phyloP scores from a whole-genome alignment of 768 basidiomycete genomes.

The Scleroderma citrinum region DNA sequence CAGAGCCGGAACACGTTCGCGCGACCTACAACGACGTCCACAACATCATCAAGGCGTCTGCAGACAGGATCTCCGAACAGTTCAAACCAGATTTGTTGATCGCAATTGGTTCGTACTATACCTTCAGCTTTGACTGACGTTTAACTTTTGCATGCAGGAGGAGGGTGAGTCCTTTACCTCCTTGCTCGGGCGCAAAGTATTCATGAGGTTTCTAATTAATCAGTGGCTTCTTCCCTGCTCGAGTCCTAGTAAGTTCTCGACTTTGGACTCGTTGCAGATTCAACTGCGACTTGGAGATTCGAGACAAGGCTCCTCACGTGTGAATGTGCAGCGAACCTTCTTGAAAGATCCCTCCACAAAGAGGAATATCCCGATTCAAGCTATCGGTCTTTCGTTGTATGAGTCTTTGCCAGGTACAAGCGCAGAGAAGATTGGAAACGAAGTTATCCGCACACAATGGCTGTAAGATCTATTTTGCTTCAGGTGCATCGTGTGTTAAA shows the following conservation, averaged over 20 bases:
- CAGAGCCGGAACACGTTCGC: slow-evolving; percentile 52
- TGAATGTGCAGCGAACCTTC: slow-evolving; percentile 64
- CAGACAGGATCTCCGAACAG: slow-evolving; percentile 59
- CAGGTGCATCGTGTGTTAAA: slow-evolving; percentile 1
- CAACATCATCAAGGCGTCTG: slow-evolving; percentile 69
- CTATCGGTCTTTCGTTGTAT: slow-evolving; percentile 94
- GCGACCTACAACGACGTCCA: slow-evolving; percentile 92
- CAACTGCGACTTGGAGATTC: too few species aligned
- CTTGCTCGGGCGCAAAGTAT: slow-evolving; percentile 9
- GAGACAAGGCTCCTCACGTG: not conserved
- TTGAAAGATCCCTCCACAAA: slow-evolving; percentile 64
- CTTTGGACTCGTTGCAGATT: not conserved
- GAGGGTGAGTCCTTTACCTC: slow-evolving; percentile 58
- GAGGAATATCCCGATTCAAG: slow-evolving; percentile 86
- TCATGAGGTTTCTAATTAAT: slow-evolving; percentile 6
- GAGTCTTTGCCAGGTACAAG: slow-evolving; percentile 78
- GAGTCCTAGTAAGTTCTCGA: slow-evolving; percentile 59
- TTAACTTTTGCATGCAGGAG: slow-evolving; percentile 48
- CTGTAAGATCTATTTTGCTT: slow-evolving; percentile 46
- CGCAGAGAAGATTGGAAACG: slow-evolving; percentile 66
- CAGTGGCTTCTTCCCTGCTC: slow-evolving; percentile 94
- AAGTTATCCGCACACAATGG: slow-evolving; percentile 97
- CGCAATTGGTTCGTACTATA: slow-evolving; percentile 60
- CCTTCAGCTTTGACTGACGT: not conserved
- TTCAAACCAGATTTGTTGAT: slow-evolving; percentile 88